phyloP scores from a whole-genome alignment of 2,329 filamentous ascomycete species.

The Dactylellina parvicollis region DNA sequence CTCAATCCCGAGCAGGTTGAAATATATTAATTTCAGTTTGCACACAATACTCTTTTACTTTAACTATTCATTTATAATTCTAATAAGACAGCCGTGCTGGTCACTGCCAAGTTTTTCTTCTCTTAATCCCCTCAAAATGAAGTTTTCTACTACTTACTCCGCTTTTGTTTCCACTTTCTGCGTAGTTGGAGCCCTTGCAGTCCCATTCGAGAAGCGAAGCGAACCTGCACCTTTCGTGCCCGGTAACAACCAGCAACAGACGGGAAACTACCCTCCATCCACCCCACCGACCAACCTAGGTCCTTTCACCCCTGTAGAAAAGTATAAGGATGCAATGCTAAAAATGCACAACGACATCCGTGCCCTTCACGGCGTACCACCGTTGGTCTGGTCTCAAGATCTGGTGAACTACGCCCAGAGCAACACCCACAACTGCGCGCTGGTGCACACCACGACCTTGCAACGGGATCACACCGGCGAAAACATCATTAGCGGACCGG shows the following conservation, averaged over 20 bases:
- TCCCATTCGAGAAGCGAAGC: no score
- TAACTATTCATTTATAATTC: no score
- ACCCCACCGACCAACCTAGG: background rate
- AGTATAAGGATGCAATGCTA: slow-evolving; percentile 18
- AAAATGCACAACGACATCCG: slow-evolving; percentile 25
- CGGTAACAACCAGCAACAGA: background rate
- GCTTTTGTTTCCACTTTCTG: no score
- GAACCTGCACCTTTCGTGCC: no score
- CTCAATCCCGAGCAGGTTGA: no score
- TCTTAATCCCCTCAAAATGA: no score
- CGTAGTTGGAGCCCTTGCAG: no score
- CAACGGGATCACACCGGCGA: slow-evolving; percentile 23
- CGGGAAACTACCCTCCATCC: background rate
- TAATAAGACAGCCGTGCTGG: no score
- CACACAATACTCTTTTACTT: no score
- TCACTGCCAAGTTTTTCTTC: no score
- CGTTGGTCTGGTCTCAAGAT: slow-evolving; percentile 17
- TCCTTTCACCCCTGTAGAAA: slow-evolving; percentile 1
- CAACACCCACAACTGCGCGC: slow-evolving; percentile 8
- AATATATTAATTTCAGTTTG: no score
- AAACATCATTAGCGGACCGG: slow-evolving; percentile 23
- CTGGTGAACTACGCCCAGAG: slow-evolving; percentile 21
- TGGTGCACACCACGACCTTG: background rate
- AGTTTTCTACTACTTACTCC: no score
- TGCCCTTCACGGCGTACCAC: slow-evolving; percentile 10